Base-by-base conservation (phyloP, 768 basidiomycete species). In the Suillus subaureus region DNA sequence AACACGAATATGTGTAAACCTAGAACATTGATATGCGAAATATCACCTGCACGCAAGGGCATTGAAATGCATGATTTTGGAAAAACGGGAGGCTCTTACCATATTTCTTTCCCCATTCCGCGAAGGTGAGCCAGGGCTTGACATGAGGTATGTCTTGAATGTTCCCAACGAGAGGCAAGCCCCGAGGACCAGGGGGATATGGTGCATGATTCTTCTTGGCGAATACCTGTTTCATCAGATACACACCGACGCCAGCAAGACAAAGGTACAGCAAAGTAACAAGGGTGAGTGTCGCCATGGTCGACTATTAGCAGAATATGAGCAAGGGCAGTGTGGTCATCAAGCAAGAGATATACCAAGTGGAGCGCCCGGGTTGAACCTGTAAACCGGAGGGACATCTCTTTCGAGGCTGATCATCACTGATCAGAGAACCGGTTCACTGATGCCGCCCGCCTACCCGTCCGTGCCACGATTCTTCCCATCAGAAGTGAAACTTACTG, bases 71-170 rank as follows among this genome's bases (percentile, higher is more conserved):
- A 35, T 21, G 28, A 64, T 31, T n/a, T 31, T 63, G 54, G 39
- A 16, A 39, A 21, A 56, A n/a, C 13, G 33, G 21, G 21, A 2
- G 45, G 47, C 15, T 69, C 79, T 35, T 67, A 81, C 87, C 87
- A 68, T 82, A 89, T 72, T 74, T 75, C 66, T 84, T 80, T 3
- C 85, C 81, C 82, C 88, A 83, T 23, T 79, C 76, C 21, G 84
- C 77, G 68, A 86, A 87, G 0, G 79, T 83, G 23, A 83, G 64
- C 86, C 86, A 88, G 64, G 80, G 81, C 67, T 81, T 76, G 40
- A 80, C 78, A 16, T 73, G 71, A 37, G 87, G 83, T 81, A 88
- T 83, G 67, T 85, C 83, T 31, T 85, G 74, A 13, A 84, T 69
- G 67, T 85, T 88, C 16, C 87, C 88, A 33, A 88, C 72, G 15